Evolutionary conservation across 345 rosid species (phyloP), one percentile per base, ranked within the genome.

Genomic region (Populus ilicifolia): DNA sequence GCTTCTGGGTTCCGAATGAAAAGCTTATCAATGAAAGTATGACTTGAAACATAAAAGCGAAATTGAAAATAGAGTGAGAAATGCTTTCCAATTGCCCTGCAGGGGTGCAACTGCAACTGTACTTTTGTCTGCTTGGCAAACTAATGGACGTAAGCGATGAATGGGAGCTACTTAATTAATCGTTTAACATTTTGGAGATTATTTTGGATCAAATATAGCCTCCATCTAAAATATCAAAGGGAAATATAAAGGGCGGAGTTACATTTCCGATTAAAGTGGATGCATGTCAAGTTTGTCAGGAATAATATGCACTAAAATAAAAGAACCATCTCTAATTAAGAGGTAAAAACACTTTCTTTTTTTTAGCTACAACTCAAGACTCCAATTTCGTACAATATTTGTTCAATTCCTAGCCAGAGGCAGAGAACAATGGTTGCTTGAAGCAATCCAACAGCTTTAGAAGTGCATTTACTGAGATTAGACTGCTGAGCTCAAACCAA

Each of bases 401-500:
- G 48, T 39, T 73, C 71, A 71, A 21, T 43, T 76, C 59, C 72
- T 21, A 9, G 33, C 21, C 8, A 39, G 41, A 70, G 67, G 43
- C 1, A 17, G 65, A 35, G 35, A 54, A 69, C 23, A 36, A 38
- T 36, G 71, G 52, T 71, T 69, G 62, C n/a, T n/a, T 46, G 21
- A 67, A 16, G 21, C 65, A 39, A 39, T 71, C 71, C 50, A 35
- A 27, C 23, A 54, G 61, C 38, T 43, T 80, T 41, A 12, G 48
- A 75, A 80, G 16, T 75, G 41, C 56, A 75, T 16, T 70, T 63
- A 59, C 75, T 75, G 72, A 67, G 79, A 73, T 86, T 74, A 87
- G 23, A 79, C 80, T 77, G 88, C 75, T 79, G 94, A 88, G 84
- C 85, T 90, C 81, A 89, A 79, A 48, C 93, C 96, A 78, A 93